phyloP scores from a whole-genome alignment of 1,139 yeast species.

The Yamadazyma sp. region DNA sequence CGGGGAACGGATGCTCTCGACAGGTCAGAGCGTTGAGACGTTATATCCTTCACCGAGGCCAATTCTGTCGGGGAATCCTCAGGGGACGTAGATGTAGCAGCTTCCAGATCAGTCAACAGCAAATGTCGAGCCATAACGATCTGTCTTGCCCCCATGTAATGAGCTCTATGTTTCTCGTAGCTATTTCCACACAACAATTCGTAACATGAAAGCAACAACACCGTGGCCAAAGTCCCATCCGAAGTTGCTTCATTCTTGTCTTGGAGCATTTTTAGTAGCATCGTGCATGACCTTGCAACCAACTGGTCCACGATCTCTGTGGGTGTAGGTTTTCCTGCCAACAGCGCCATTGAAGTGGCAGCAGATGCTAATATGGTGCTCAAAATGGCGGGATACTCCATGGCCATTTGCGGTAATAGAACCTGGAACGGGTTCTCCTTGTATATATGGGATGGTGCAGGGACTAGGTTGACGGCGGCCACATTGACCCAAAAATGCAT shows the following conservation, averaged over 20 bases:
- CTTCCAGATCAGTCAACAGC: conserved; percentile 8
- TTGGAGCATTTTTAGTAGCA: conserved; percentile 51
- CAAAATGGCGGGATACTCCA: conserved; percentile 57
- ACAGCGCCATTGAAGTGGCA: conserved; percentile 48
- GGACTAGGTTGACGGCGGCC: conserved; percentile 64
- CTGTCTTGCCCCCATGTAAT: conserved; percentile 68
- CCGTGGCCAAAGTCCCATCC: conserved; percentile 67
- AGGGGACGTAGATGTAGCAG: not conserved
- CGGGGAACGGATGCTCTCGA: conserved; percentile 3
- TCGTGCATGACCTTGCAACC: conserved; percentile 56
- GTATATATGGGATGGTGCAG: conserved; percentile 61
- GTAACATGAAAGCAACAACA: conserved; percentile 61
- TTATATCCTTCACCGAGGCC: conserved; percentile 2
- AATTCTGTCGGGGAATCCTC: not conserved
- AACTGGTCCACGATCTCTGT: conserved; percentile 49
- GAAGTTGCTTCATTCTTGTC: conserved; percentile 56
- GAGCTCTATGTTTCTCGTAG: conserved; percentile 60
- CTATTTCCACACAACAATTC: conserved; percentile 54
- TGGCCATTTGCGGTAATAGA: conserved; percentile 68
- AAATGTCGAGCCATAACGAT: conserved; percentile 57
- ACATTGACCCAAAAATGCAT: conserved; percentile 65
- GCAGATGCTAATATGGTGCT: conserved; percentile 69
- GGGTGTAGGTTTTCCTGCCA: conserved; percentile 38
- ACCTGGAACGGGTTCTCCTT: conserved; percentile 67
- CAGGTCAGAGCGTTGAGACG: conserved; percentile 14